phyloP scores from a whole-genome alignment of 331 rosid genomes.

The Malus hybrid region DNA sequence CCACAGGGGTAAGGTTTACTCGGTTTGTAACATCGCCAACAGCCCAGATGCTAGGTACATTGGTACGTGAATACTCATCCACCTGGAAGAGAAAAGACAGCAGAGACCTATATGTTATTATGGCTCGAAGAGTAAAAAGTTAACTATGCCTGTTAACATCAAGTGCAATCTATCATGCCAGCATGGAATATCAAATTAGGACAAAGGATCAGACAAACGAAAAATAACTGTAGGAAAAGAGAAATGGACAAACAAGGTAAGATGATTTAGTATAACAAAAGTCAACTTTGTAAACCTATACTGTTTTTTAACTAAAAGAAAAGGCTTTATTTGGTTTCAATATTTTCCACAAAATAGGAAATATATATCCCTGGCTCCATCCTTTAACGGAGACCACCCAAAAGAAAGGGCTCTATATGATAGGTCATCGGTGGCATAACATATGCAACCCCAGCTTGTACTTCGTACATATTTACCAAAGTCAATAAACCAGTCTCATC shows the following conservation, averaged over 20 bases:
- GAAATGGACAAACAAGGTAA: neutral
- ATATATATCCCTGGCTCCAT: neutral
- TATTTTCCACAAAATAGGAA: neutral
- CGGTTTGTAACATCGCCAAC: slow-evolving; percentile 96
- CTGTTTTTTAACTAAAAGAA: neutral
- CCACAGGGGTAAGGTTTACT: slow-evolving; percentile 89
- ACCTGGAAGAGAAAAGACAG: slow-evolving; percentile 42
- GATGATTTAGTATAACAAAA: neutral
- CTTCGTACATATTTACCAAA: neutral
- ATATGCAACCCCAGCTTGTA: neutral
- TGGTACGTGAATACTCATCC: slow-evolving; percentile 72
- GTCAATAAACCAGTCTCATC: neutral
- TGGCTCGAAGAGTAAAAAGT: no score
- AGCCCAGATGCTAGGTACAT: slow-evolving; percentile 85
- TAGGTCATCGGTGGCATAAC: neutral
- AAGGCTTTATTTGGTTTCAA: neutral
- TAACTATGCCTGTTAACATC: neutral
- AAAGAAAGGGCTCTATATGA: no score
- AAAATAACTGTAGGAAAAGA: neutral
- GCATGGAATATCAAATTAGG: neutral
- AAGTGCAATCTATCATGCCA: neutral
- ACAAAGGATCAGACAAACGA: neutral
- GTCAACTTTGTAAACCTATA: neutral
- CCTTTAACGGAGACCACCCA: neutral
- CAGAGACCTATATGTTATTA: neutral